A percentile compares a stretch with the other conserved stretches of the same genome.
Conservation (phyloP, 371 early-diverging fungal genomes). For the Mucor velutinosus region DNA sequence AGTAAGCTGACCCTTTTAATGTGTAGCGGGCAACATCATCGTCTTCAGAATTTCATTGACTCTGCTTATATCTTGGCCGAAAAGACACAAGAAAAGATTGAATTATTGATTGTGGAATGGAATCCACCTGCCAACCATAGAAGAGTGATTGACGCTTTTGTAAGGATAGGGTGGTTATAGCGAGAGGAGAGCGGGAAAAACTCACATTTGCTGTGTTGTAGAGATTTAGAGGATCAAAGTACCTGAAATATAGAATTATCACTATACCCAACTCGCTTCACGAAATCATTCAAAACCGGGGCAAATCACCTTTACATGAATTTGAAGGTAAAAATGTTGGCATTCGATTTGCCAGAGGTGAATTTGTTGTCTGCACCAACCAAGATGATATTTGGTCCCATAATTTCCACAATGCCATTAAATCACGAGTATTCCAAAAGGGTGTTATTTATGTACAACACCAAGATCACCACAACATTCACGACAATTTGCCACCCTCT, state of each 20-base stretch:
- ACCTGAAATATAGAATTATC: slow-evolving; percentile 46
- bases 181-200: neutral
- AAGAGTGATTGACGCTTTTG: slow-evolving; percentile 38
- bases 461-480: slow-evolving; percentile 37
- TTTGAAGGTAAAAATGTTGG: slow-evolving; percentile 52
- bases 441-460: slow-evolving; percentile 45
- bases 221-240: slow-evolving; percentile 42
- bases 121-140: slow-evolving; percentile 39
- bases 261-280: slow-evolving; percentile 44
- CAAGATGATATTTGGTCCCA: slow-evolving; percentile 53
- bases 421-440: slow-evolving; percentile 38
- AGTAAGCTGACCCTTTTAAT: neutral
- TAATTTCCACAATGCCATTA: slow-evolving; percentile 48
- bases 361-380: slow-evolving; percentile 47
- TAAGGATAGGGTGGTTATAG: slow-evolving; percentile 11
- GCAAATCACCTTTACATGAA: slow-evolving; percentile 31
- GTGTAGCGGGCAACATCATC: slow-evolving; percentile 33
- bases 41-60: slow-evolving; percentile 50
- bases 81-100: slow-evolving; percentile 37
- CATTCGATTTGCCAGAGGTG: slow-evolving; percentile 49
- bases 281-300: slow-evolving; percentile 26
- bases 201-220: neutral
- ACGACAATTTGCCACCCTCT: slow-evolving; percentile 34
- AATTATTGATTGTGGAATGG: slow-evolving; percentile 49
- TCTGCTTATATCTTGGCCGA: slow-evolving; percentile 44